These are phyloP conservation scores for Dendrocalamus latiflorus DNA, from an alignment of 202 grass and related monocot species.

Conservation along the genomic window DNA sequence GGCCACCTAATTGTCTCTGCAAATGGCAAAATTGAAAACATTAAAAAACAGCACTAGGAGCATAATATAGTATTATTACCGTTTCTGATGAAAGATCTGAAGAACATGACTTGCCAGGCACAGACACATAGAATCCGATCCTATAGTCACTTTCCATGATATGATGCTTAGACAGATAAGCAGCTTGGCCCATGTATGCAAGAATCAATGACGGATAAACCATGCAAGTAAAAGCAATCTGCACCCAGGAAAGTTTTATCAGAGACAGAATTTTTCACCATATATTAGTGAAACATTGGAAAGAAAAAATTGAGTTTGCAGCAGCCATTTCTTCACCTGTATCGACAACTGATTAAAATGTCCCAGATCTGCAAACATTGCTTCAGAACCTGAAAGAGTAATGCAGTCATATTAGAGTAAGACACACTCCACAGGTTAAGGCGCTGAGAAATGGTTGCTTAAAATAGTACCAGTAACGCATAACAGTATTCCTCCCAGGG, in stretches of 20 bases:
- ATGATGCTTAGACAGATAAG: slow-evolving; percentile 91
- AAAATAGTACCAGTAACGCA: slow-evolving; percentile 75
- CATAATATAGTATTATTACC: not conserved
- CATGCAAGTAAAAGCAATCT: slow-evolving; percentile 96
- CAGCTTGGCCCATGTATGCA: slow-evolving; percentile 98
- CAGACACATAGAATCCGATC: slow-evolving; percentile 97
- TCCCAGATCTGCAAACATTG: slow-evolving; percentile 97
- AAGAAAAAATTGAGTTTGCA: not conserved
- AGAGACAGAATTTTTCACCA: slow-evolving; percentile 1
- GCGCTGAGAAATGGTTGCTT: not conserved
- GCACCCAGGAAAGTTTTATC: slow-evolving; percentile 22
- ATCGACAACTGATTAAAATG: slow-evolving; percentile 96
- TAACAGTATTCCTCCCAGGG: slow-evolving; percentile 86
- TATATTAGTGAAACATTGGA: not conserved
- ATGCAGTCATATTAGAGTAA: slow-evolving; percentile 4
- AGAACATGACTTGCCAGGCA: slow-evolving; percentile 64
- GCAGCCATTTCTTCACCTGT: slow-evolving; percentile 51
- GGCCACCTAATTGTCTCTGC: slow-evolving; percentile 88
- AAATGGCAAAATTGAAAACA: slow-evolving; percentile 9
- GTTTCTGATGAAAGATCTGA: slow-evolving; percentile 10
- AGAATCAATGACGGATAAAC: slow-evolving; percentile 96
- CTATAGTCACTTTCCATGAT: slow-evolving; percentile 66
- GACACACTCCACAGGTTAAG: not conserved
- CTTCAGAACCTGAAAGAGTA: slow-evolving; percentile 75
- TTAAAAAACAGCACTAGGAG: slow-evolving; percentile 16